Evolutionary conservation across 2,329 filamentous ascomycete species (phyloP).

Genomic region (Chaetomiaceae sp.): DNA sequence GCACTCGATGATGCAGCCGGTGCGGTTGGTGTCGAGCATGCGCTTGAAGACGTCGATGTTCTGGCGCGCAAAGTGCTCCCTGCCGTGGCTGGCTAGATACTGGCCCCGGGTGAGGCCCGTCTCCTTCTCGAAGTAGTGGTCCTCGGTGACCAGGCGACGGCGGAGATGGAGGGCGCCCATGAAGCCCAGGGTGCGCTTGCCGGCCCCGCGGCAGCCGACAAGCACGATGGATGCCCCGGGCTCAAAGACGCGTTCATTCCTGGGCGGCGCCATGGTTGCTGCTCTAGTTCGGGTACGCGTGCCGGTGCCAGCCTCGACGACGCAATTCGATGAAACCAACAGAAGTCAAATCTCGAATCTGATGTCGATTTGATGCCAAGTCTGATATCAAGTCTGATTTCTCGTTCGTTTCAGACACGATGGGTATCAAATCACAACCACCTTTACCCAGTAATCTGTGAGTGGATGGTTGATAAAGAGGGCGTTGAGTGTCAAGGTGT

Average conservation of each 20-base stretch:
- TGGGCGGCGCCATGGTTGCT: conserved; percentile 30
- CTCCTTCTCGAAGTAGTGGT: conserved; percentile 60
- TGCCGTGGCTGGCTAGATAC: conserved; percentile 58
- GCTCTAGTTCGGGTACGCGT: not conserved
- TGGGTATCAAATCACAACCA: no score
- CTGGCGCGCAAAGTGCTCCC: conserved; percentile 55
- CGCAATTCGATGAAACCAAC: no score
- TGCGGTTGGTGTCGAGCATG: conserved; percentile 54
- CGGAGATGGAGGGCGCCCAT: conserved; percentile 65
- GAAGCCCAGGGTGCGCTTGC: conserved; percentile 67
- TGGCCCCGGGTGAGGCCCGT: conserved; percentile 56
- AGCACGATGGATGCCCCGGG: conserved; percentile 64
- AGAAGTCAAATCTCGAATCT: no score
- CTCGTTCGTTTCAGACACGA: no score
- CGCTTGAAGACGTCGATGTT: conserved; percentile 58
- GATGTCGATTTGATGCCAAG: no score
- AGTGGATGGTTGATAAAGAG: no score
- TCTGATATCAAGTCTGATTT: no score
- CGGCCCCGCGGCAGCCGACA: conserved; percentile 65
- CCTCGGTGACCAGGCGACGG: conserved; percentile 62
- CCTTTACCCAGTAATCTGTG: no score
- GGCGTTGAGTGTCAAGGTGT: no score
- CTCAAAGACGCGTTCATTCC: conserved; percentile 44
- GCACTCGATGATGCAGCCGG: conserved; percentile 64
- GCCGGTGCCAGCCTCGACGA: not conserved